Conservation (phyloP, 805 yeast species). For the Metschnikowia kofuensis region DNA sequence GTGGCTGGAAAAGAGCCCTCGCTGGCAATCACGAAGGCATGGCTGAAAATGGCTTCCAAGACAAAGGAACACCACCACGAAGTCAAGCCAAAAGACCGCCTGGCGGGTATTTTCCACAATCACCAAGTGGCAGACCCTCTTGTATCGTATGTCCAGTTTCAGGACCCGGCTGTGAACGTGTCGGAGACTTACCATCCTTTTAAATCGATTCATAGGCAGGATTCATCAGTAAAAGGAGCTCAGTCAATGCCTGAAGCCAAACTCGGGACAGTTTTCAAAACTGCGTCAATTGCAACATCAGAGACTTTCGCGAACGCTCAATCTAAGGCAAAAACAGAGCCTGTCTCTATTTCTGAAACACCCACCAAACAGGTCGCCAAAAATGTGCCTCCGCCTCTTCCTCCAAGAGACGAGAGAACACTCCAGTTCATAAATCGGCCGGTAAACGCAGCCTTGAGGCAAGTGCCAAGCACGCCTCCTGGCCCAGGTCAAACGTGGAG, state of each 20-base stretch:
- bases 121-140: constrained; percentile 32
- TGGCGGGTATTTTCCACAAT: constrained; percentile 31
- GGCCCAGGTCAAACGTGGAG: neutral
- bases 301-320: neutral
- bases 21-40: constrained; percentile 23
- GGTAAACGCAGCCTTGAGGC: neutral
- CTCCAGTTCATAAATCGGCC: neutral
- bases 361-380: neutral
- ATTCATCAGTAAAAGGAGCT: too few relatives aligned
- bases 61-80: constrained; percentile 21
- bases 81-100: constrained; percentile 27
- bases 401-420: constrained; percentile 24
- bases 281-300: constrained; percentile 9
- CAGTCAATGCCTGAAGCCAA: too few relatives aligned
- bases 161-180: constrained; percentile 23
- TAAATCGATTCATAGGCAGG: constrained; percentile 10
- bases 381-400: constrained; percentile 28
- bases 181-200: constrained; percentile 31
- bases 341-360: neutral
- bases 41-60: constrained; percentile 25
- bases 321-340: neutral
- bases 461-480: neutral
- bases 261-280: neutral
- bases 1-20: constrained; percentile 28
- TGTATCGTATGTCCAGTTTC: constrained; percentile 25